Base-by-base conservation (phyloP, 2,329 filamentous ascomycete genomes). In the Talaromyces sp. region DNA sequence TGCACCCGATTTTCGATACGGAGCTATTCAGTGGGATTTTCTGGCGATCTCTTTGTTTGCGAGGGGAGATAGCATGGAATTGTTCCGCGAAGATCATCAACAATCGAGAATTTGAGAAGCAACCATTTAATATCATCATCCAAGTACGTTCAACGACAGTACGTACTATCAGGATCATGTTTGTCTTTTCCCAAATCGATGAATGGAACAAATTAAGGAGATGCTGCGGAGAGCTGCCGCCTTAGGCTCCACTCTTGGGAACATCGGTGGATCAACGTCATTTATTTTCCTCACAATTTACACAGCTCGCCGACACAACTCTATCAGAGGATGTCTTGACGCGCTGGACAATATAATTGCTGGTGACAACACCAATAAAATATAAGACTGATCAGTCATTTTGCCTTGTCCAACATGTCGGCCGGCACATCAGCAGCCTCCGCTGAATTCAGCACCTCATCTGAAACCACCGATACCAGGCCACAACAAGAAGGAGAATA, bases 401-500 rank as follows among this genome's bases (percentile, higher is more conserved):
- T 16, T 8, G 1, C 10, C 35, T 37, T 7, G 35, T 33, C 16
- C 56, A 45, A 59, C 37, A 63, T 63, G 61, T 63, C 60, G 60
- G 24, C 48, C 56, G 16, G 11, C 24, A 22, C 13, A 24, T 24
- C 43, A 37, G n/a, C 47, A 50, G 22, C 56, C 47, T 45, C 57
- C 3, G 24, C 45, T 8, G 43, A 35, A 11, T 8, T 35, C 39
- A 37, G 3, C 19, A 24, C 19, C 45, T 31, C 63, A 19, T 52
- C 50, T 31, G 60, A 43, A 43, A 31, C 50, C 14, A 27, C 22
- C 6, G 61, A 57, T 24, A 22, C 41, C 1, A 16, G 61, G 48
- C 41, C 39, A n/a, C 43, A 50, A 63, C 24, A 35, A 31, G 37
- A 63, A 47, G 52, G 48, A 16, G 50, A 63, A 48, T 62, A 65